Evolutionary conservation across 2,329 filamentous ascomycete species (phyloP).

Genomic region (Knoxdaviesia proteae): DNA sequence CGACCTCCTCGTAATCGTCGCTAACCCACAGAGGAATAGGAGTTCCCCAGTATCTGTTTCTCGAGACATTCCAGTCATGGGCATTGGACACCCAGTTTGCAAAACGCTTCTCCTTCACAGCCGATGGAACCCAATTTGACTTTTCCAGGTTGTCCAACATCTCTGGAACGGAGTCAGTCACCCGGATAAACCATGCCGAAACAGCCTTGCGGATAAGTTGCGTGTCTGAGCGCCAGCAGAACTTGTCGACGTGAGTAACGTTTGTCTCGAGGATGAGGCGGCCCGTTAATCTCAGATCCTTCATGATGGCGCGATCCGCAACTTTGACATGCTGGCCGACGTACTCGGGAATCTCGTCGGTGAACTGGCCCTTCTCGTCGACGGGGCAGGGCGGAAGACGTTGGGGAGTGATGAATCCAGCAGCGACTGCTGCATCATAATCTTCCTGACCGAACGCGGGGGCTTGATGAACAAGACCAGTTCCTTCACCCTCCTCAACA

Average conservation of each 20-base stretch:
- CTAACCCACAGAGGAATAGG: constrained; percentile 10
- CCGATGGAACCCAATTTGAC: constrained; percentile 9
- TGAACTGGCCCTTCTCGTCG: constrained; percentile 24
- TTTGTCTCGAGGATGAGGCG: constrained; percentile 8
- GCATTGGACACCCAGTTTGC: constrained; percentile 9
- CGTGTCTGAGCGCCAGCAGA: constrained; percentile 10
- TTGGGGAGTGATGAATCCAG: constrained; percentile 41
- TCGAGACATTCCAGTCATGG: constrained; percentile 9
- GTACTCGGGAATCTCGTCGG: constrained; percentile 9
- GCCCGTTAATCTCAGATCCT: constrained; percentile 7
- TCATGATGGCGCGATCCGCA: constrained; percentile 10
- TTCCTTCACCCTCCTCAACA: constrained; percentile 52
- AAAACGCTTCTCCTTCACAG: constrained; percentile 10
- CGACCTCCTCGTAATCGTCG: constrained; percentile 9
- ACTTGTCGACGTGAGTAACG: constrained; percentile 9
- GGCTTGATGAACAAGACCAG: constrained; percentile 54
- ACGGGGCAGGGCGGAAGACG: constrained; percentile 51
- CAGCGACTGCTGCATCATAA: constrained; percentile 44
- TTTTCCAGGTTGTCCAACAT: constrained; percentile 9
- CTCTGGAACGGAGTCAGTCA: constrained; percentile 7
- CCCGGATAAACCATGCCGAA: constrained; percentile 11
- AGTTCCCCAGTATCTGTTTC: constrained; percentile 10
- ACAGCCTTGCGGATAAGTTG: constrained; percentile 10
- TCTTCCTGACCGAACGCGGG: constrained; percentile 62
- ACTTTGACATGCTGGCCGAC: constrained; percentile 9